Conservation (phyloP, 306 rosid species). For the Glycine latifolia region DNA sequence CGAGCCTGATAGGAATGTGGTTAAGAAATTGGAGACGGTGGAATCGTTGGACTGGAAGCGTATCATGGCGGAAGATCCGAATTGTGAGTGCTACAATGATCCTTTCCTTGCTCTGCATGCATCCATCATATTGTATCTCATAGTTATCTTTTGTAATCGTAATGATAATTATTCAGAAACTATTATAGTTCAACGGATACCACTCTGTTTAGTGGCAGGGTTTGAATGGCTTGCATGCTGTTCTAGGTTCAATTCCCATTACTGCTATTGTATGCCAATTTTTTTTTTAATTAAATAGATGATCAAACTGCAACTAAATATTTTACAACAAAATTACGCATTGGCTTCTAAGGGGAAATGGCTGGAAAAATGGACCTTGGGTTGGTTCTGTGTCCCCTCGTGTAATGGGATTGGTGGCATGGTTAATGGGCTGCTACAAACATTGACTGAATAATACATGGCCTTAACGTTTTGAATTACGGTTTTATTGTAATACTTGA, state of each 20-base stretch:
- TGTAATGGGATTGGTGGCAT: conserved; percentile 10
- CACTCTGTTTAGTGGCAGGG: too few species aligned
- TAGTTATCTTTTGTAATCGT: not conserved
- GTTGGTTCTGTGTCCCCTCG: conserved; percentile 28
- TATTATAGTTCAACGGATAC: too few species aligned
- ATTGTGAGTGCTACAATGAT: conserved; percentile 61
- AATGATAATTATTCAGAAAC: conserved; percentile 2
- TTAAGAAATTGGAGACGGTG: conserved; percentile 57
- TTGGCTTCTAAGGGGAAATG: conserved; percentile 27
- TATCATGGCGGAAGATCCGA: conserved; percentile 89
- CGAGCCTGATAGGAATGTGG: conserved; percentile 57
- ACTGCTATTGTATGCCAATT: too few species aligned
- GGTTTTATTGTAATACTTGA: not conserved
- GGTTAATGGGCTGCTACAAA: not conserved
- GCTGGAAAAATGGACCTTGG: conserved; percentile 20
- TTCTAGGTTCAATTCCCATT: too few species aligned
- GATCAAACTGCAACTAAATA: not conserved
- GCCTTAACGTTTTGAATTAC: not conserved
- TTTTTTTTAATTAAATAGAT: not conserved
- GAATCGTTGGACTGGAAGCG: conserved; percentile 91
- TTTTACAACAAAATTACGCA: conserved; percentile 20
- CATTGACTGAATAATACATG: conserved; percentile 12
- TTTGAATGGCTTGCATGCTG: too few species aligned
- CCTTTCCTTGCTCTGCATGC: conserved; percentile 45
- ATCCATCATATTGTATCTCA: conserved; percentile 29